Percentiles rank a stretch among this genome's conserved stretches.
phyloP scores from a whole-genome alignment of 2,329 filamentous ascomycete species.

The Fonsecaea pugnacius region DNA sequence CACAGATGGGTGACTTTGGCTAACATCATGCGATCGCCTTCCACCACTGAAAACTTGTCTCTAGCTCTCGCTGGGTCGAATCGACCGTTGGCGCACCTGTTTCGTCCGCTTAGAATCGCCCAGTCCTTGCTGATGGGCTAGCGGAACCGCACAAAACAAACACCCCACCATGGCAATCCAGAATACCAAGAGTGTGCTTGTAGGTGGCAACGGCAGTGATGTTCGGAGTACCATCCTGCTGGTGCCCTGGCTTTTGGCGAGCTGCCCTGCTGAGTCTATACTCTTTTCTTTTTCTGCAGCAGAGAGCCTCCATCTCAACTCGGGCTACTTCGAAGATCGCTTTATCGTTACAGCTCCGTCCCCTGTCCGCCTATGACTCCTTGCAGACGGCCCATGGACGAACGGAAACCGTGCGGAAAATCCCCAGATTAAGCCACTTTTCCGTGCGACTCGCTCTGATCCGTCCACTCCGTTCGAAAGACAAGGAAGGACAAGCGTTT shows the following conservation, averaged over 20 bases:
- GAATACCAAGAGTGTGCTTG: not conserved
- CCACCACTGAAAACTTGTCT: conserved; percentile 1
- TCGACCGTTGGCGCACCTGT: not conserved
- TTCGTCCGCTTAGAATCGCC: conserved; percentile 8
- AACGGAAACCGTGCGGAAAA: conserved; percentile 26
- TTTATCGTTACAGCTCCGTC: not conserved
- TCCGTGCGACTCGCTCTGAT: not conserved
- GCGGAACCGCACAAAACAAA: conserved; percentile 13
- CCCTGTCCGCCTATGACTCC: not conserved
- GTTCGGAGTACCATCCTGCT: not conserved
- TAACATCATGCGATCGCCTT: conserved; percentile 4
- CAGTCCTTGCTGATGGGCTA: not conserved
- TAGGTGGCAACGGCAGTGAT: not conserved
- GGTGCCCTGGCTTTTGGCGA: not conserved
- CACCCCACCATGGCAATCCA: not conserved
- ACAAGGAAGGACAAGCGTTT: not conserved
- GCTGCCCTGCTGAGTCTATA: not conserved
- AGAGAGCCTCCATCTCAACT: not conserved
- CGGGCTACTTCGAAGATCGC: not conserved
- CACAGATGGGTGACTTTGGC: not conserved
- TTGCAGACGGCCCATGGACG: conserved; percentile 18
- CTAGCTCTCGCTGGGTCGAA: not conserved
- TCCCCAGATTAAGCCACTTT: conserved; percentile 9
- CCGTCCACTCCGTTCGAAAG: not conserved
- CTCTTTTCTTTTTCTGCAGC: not conserved